Percentiles rank a stretch among this genome's conserved stretches.
Evolutionary conservation across 2,329 filamentous ascomycete species (phyloP).

Genomic region (Fusarium sp.): DNA sequence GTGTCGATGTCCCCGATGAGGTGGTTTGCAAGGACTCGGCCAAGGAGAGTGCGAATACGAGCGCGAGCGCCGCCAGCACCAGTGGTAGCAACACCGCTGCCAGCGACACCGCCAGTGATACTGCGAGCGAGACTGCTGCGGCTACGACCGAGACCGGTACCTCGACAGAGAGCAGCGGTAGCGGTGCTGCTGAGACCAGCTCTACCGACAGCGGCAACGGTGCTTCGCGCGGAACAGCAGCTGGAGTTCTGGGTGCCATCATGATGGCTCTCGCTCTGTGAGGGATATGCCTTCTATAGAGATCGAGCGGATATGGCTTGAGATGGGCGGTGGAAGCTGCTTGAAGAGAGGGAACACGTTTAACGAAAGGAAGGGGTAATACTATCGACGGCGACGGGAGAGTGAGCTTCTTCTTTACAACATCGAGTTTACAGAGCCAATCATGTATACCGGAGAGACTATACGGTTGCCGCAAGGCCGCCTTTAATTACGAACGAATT

Average conservation of each 20-base stretch:
- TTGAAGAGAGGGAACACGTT: not conserved
- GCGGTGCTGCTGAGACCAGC: constrained; percentile 2
- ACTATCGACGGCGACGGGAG: constrained; percentile 1
- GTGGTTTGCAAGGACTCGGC: constrained; percentile 49
- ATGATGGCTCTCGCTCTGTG: constrained; percentile 47
- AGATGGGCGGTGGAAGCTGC: not conserved
- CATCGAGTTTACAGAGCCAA: constrained; percentile 23
- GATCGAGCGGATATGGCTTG: not conserved
- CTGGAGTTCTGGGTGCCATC: constrained; percentile 43
- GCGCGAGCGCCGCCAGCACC: constrained; percentile 9
- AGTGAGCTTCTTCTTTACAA: constrained; percentile 4
- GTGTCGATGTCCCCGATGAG: constrained; percentile 51
- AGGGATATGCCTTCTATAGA: not conserved
- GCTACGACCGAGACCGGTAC: not conserved
- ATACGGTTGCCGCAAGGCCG: constrained; percentile 15
- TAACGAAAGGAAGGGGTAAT: constrained; percentile 7
- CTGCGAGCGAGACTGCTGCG: constrained; percentile 4
- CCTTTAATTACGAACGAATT: constrained; percentile 8
- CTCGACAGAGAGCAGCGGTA: not conserved
- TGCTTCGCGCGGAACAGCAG: constrained; percentile 29
- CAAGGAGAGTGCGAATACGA: not conserved
- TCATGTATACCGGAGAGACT: constrained; percentile 14
- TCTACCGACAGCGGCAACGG: constrained; percentile 1
- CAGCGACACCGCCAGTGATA: constrained; percentile 14
- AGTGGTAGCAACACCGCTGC: constrained; percentile 22